A percentile compares a stretch with the other conserved stretches of the same genome.
Evolutionary conservation across 2,329 filamentous ascomycete genomes (phyloP).

Genomic region (Diaporthe australafricana): DNA sequence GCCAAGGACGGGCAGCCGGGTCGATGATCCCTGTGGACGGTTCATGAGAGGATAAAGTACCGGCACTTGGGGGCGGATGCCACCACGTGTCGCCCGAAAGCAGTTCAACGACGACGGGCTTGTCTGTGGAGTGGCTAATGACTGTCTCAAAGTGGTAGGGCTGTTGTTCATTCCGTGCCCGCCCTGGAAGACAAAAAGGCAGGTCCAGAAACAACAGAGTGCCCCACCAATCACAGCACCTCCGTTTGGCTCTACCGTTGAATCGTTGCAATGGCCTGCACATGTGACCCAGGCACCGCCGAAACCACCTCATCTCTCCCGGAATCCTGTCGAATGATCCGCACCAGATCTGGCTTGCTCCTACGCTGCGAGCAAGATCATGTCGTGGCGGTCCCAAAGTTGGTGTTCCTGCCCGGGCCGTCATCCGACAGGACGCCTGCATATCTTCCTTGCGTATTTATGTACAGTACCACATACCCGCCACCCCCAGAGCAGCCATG

Average conservation of each 20-base stretch:
- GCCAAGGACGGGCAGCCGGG: constrained; percentile 15
- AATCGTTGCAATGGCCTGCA: not conserved
- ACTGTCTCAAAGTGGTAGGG: constrained; percentile 10
- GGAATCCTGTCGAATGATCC: not conserved
- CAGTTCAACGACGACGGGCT: not conserved
- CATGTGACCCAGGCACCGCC: not conserved
- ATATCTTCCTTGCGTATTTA: too few species aligned
- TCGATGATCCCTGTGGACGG: constrained; percentile 6
- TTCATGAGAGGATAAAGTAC: not conserved
- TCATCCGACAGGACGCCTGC: not conserved
- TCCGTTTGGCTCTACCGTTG: not conserved
- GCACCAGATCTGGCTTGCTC: not conserved
- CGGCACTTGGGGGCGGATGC: constrained; percentile 6
- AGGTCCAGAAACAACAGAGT: not conserved
- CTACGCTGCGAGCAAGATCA: not conserved
- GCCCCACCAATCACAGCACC: constrained; percentile 14
- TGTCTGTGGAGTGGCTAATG: constrained; percentile 9
- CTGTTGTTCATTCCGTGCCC: constrained; percentile 3
- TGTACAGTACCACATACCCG: not conserved
- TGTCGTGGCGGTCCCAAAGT: not conserved
- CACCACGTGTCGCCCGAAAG: not conserved
- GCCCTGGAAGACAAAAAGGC: not conserved
- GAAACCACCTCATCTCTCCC: not conserved
- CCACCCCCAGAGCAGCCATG: not conserved
- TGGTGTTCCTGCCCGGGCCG: not conserved